Evolutionary conservation across 2,329 filamentous ascomycete species (phyloP).

Genomic region (Apiospora malaysiana): DNA sequence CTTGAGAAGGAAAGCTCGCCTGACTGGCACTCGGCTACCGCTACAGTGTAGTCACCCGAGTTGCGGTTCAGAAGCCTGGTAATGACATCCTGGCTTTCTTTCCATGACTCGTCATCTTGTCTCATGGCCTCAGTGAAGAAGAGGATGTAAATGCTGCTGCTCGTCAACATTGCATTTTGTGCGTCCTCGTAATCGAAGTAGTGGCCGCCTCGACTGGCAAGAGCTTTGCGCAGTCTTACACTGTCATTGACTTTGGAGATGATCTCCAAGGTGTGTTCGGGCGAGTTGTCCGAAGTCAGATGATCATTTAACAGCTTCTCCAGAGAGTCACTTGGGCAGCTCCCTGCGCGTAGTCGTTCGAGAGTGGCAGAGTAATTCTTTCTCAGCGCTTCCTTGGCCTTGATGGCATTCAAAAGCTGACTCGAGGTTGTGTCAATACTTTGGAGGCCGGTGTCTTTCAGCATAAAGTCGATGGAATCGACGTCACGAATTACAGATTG

Average conservation of each 20-base stretch:
- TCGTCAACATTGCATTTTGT: not conserved
- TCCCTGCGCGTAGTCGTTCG: not conserved
- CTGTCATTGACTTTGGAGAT: not conserved
- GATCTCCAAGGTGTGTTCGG: not conserved
- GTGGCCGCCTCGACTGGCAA: not conserved
- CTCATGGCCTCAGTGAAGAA: not conserved
- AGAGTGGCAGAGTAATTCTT: not conserved
- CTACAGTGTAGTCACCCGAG: not conserved
- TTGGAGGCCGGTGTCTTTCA: not conserved
- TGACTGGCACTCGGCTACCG: not conserved
- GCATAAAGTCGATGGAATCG: not conserved
- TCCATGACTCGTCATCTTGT: not conserved
- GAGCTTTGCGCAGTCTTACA: not conserved
- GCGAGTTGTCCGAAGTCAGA: not conserved
- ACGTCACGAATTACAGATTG: not conserved
- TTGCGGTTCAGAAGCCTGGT: not conserved
- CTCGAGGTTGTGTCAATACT: accelerated
- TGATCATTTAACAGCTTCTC: not conserved
- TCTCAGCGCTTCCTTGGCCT: not conserved
- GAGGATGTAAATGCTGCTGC: not conserved
- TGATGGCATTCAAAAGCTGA: accelerated
- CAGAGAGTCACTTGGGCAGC: not conserved
- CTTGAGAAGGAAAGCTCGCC: not conserved
- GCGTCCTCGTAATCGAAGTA: not conserved
- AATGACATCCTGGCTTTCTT: not conserved